phyloP scores from a whole-genome alignment of 2,329 filamentous ascomycete species.

The Verticillium zaregamsianum region DNA sequence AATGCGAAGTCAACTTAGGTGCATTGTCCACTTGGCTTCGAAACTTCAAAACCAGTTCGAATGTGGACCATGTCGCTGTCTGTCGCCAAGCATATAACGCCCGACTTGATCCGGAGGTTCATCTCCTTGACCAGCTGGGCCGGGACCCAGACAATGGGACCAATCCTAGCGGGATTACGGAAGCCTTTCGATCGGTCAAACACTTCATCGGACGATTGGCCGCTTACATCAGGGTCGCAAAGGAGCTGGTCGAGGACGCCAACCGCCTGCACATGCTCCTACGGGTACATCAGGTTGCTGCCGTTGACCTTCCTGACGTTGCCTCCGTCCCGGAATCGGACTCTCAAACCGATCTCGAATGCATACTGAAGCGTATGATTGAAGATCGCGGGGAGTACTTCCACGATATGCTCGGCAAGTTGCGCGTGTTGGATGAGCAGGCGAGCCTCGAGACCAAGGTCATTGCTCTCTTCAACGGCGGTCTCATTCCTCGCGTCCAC shows the following conservation, averaged over 20 bases:
- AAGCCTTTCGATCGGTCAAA: conserved; percentile 22
- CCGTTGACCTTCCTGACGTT: no score
- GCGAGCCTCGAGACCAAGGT: no score
- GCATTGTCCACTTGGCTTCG: not conserved
- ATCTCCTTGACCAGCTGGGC: not conserved
- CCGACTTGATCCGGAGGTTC: conserved; percentile 8
- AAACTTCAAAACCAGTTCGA: not conserved
- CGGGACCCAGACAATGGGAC: not conserved
- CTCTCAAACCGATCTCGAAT: no score
- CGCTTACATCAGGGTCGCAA: conserved; percentile 35
- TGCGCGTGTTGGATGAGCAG: conserved; percentile 21
- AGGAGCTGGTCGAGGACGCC: no score
- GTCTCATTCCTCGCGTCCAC: conserved; percentile 29
- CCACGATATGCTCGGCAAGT: conserved; percentile 7
- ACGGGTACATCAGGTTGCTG: no score
- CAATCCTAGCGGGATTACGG: not conserved
- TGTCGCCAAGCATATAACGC: not conserved
- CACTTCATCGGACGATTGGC: conserved; percentile 42
- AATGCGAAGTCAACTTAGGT: not conserved
- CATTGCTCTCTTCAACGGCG: conserved; percentile 22
- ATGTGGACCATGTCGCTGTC: not conserved
- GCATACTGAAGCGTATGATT: no score
- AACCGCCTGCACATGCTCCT: no score
- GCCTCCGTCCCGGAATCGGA: no score
- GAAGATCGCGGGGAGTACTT: conserved; percentile 26